Conservation (phyloP, 306 rosid genomes). For the Boehmeria nivea region DNA sequence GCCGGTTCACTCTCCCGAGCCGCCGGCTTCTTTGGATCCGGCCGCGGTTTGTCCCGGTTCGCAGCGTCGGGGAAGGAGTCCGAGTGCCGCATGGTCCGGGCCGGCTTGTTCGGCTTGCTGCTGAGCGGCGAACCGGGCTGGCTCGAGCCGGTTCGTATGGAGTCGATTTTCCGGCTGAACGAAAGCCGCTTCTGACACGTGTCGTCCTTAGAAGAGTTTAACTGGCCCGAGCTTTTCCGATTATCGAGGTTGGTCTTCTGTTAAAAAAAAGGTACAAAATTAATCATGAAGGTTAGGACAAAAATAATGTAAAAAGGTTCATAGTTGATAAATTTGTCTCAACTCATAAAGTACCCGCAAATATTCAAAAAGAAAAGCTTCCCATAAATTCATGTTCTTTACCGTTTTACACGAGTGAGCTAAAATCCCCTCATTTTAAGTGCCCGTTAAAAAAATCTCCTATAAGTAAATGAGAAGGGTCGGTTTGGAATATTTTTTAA, state of each 20-base stretch:
- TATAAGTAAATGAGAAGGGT: no score
- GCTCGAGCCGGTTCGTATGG: constrained; percentile 9
- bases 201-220: constrained; percentile 21
- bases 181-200: constrained; percentile 26
- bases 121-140: constrained; percentile 22
- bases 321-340: no score
- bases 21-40: background rate
- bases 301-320: no score
- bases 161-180: constrained; percentile 23
- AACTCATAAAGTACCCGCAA: no score
- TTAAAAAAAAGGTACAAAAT: background rate
- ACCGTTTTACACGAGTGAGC: no score
- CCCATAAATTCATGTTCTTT: no score
- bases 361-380: no score
- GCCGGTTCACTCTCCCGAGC: background rate
- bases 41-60: constrained; percentile 10
- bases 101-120: background rate
- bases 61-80: background rate
- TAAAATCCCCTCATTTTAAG: no score
- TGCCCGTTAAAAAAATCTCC: no score
- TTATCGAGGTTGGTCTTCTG: constrained; percentile 8
- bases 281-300: background rate
- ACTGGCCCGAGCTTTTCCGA: background rate
- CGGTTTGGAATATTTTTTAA: no score
- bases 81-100: background rate